Conservation (phyloP, 208 protist genomes). For the Phytomonas francai region DNA sequence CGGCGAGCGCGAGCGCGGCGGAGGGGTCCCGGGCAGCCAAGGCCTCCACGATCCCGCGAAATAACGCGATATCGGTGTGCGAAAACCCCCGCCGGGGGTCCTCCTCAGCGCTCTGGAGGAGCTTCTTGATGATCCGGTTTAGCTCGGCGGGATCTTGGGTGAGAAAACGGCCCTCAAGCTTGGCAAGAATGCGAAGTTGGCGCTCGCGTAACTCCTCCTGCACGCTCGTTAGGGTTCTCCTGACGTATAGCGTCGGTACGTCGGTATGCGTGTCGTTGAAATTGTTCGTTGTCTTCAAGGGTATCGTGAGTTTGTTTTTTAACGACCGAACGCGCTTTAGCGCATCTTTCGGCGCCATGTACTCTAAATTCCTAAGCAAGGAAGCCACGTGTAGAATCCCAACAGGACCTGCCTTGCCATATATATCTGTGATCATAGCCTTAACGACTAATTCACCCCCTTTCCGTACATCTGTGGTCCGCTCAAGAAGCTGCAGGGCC, state of each 20-base stretch:
- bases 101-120: conserved; percentile 9
- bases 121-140: too few species aligned
- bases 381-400: conserved; percentile 17
- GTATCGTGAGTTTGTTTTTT: too few species aligned
- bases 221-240: conserved; percentile 14
- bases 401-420: neutral
- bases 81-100: neutral
- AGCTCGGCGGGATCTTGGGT: conserved; percentile 20
- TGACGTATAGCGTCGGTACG: conserved; percentile 27
- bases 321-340: too few species aligned
- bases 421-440: conserved; percentile 15
- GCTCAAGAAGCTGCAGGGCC: too few species aligned
- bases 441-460: too few species aligned
- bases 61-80: conserved; percentile 22
- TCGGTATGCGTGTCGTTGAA: neutral
- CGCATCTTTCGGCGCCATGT: conserved; percentile 19
- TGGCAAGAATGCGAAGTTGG: conserved; percentile 40
- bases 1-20: conserved; percentile 41
- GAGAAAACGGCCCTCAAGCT: conserved; percentile 28
- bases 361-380: conserved; percentile 9
- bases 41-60: conserved; percentile 48
- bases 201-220: conserved; percentile 25
- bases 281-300: neutral
- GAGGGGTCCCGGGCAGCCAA: conserved; percentile 25
- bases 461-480: too few species aligned